Evolutionary conservation across 2,329 filamentous ascomycete species (phyloP).

Genomic region (Colletotrichum scovillei): DNA sequence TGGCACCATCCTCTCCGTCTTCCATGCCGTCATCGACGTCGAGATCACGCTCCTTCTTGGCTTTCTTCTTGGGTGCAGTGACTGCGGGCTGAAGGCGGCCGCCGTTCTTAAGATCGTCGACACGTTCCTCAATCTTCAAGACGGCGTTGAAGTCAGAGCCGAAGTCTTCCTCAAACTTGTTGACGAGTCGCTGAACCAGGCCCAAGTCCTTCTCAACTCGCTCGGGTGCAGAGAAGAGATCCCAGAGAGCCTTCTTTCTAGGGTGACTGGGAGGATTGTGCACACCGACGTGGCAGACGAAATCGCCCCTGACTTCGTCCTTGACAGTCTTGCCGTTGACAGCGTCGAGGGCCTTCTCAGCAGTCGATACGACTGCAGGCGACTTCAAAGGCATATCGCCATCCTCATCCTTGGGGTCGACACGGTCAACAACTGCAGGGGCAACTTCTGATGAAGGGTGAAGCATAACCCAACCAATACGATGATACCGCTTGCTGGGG

Average conservation of each 20-base stretch:
- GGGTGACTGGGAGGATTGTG: conserved; percentile 89
- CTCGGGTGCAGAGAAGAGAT: conserved; percentile 94
- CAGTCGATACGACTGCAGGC: conserved; percentile 65
- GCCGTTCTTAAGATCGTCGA: conserved; percentile 81
- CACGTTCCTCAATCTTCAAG: conserved; percentile 84
- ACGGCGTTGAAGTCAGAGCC: conserved; percentile 82
- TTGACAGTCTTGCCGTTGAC: conserved; percentile 98
- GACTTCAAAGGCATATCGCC: conserved; percentile 68
- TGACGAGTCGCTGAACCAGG: conserved; percentile 83
- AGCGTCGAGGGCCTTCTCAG: conserved; percentile 90
- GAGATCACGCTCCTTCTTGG: conserved; percentile 70
- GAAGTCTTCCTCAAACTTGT: conserved; percentile 87
- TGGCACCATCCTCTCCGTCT: conserved; percentile 71
- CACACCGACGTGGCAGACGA: conserved; percentile 96
- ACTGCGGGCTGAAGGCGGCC: conserved; percentile 79
- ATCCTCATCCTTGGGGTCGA: conserved; percentile 79
- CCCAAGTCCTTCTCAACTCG: conserved; percentile 90
- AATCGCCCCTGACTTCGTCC: conserved; percentile 92
- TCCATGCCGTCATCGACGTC: conserved; percentile 72
- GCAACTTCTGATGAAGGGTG: conserved; percentile 78
- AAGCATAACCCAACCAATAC: conserved; percentile 98
- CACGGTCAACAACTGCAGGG: conserved; percentile 69
- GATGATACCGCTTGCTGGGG: conserved; percentile 94
- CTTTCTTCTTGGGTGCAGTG: conserved; percentile 65
- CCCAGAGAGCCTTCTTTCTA: conserved; percentile 96